Base-by-base conservation (phyloP, 2,329 filamentous ascomycete species). In the Botryosphaeria agaves region DNA sequence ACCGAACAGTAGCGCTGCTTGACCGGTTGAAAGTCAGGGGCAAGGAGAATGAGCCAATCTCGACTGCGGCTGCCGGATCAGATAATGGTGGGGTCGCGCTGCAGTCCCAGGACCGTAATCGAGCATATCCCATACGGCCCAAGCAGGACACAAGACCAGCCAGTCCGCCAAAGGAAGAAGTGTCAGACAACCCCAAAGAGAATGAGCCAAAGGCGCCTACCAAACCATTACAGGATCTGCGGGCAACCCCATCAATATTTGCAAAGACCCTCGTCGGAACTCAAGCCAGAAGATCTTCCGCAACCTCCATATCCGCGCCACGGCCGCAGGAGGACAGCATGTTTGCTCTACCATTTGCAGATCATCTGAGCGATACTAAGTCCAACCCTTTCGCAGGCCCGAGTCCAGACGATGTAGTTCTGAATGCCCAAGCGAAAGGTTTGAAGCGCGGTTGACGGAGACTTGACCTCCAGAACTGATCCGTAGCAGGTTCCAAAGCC, bases 351-450 rank as follows among this genome's bases (percentile, higher is more conserved):
- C 55, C 59, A n/a, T 61, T 57, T 34, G 44, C 48, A 21, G 41
- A 38, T n/a, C 40, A 43, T 33, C 40, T 41, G 29, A 41, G 42
- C 14, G 46, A 49, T 32, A 62, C 49, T 47, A 61, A 55, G 47
- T 43, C 62, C 45, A 61, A 72, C 47, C 70, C 75, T 35, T 94
- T 94, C 58, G 64, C 76, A 62, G 72, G 73, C 50, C 85, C 87
- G 32, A 94, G 85, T 56, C 85, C 85, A 41, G 85, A 95, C 59
- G 85, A 94, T 52, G 59, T 89, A 47, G 80, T 94, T 45, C 66
- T 83, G 38, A 72, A 76, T 52, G 87, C 85, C 42, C 87, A 93
- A 64, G 45, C 52, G 34, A 60, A 61, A 48, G 53, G 57, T 47
- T 44, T 49, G 41, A 46, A 44, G 33, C 48, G 42, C 28, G 41